Evolutionary conservation across 2,329 filamentous ascomycete species (phyloP).

Genomic region (Aspergillus fructus): DNA sequence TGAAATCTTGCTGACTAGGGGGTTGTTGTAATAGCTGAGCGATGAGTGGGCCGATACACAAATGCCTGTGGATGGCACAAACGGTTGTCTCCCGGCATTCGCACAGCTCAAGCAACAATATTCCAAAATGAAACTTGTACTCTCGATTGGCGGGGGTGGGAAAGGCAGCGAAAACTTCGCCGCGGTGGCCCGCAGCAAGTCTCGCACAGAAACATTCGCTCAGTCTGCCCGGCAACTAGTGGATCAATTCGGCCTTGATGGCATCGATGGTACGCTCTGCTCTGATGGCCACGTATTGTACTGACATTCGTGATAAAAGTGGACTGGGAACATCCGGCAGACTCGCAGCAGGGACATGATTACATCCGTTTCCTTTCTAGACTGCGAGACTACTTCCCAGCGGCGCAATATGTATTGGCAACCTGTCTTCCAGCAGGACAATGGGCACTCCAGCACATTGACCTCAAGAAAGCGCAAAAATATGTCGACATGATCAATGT

Average conservation of each 20-base stretch:
- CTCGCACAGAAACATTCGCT: constrained; percentile 68
- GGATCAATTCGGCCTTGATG: constrained; percentile 69
- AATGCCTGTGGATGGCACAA: constrained; percentile 69
- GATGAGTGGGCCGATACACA: constrained; percentile 76
- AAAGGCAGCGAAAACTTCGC: constrained; percentile 67
- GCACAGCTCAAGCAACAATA: constrained; percentile 70
- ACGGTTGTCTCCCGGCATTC: constrained; percentile 71
- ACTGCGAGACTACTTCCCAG: constrained; percentile 66
- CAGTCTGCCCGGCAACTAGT: constrained; percentile 66
- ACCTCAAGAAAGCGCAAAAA: constrained; percentile 60
- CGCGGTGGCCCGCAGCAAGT: constrained; percentile 60
- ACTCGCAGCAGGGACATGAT: constrained; percentile 65
- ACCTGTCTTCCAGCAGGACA: constrained; percentile 69
- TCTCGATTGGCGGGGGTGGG: constrained; percentile 71
- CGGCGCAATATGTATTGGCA: constrained; percentile 67
- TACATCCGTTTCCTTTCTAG: constrained; percentile 68
- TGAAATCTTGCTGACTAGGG: constrained; percentile 6
- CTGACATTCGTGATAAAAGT: constrained; percentile 51
- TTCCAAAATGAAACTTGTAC: constrained; percentile 68
- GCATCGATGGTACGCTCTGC: constrained; percentile 65
- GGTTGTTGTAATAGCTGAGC: constrained; percentile 57
- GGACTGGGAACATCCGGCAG: constrained; percentile 75
- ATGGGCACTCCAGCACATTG: constrained; percentile 67
- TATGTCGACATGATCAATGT: constrained; percentile 76
- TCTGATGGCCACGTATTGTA: background rate